These are phyloP conservation scores for Ophiocordyceps camponoti-saundersi DNA, from an alignment of 2,329 filamentous ascomycete genomes.

Conservation along the genomic window DNA sequence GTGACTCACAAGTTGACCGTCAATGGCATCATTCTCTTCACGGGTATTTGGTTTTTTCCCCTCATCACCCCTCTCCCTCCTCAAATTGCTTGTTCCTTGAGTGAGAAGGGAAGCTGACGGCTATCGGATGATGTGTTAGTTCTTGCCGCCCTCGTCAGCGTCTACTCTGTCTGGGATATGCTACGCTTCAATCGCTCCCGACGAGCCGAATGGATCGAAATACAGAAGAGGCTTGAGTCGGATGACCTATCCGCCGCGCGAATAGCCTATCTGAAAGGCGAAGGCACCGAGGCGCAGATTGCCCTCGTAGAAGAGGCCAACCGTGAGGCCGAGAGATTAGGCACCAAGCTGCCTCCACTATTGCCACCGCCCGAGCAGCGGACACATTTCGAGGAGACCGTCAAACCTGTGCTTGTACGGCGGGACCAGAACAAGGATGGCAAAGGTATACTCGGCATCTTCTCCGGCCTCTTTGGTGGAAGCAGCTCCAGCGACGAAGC, in stretches of 20 bases:
- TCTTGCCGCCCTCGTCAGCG: slow-evolving; percentile 35
- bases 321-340: slow-evolving; percentile 25
- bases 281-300: slow-evolving; percentile 38
- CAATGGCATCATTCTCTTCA: slow-evolving; percentile 35
- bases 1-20: slow-evolving; percentile 39
- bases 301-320: slow-evolving; percentile 40
- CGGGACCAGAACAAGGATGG: slow-evolving; percentile 8
- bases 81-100: neutral
- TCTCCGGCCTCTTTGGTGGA: slow-evolving; percentile 13
- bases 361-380: slow-evolving; percentile 26
- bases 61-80: neutral
- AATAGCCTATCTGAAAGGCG: slow-evolving; percentile 41
- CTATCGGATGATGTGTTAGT: slow-evolving; percentile 15
- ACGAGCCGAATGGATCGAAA: slow-evolving; percentile 38
- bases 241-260: slow-evolving; percentile 40
- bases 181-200: slow-evolving; percentile 42
- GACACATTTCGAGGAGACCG: slow-evolving; percentile 17
- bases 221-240: slow-evolving; percentile 34
- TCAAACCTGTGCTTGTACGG: slow-evolving; percentile 14
- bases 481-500: slow-evolving; percentile 1
- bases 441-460: slow-evolving; percentile 18
- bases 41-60: slow-evolving; percentile 27
- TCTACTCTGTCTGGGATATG: slow-evolving; percentile 46
- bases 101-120: neutral
- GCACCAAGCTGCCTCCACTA: slow-evolving; percentile 31